These are phyloP conservation scores for Primulina tabacum DNA, from an alignment of 257 asterid genomes.

Conservation along the genomic window DNA sequence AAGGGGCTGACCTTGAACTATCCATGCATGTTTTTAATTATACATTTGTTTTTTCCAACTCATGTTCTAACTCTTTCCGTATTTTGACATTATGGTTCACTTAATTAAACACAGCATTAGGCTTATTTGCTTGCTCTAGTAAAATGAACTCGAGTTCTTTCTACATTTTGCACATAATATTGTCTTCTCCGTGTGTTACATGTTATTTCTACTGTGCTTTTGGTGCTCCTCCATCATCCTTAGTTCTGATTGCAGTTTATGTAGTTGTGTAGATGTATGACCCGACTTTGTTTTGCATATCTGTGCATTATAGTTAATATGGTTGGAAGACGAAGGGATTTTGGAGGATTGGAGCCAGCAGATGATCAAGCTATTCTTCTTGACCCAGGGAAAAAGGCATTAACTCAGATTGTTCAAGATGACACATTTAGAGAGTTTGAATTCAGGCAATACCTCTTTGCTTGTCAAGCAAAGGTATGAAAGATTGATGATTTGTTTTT, in stretches of 20 bases:
- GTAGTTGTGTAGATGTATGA: slow-evolving; percentile 13
- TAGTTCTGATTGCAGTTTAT: slow-evolving; percentile 1
- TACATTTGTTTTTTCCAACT: neutral
- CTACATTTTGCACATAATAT: neutral
- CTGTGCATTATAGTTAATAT: slow-evolving; percentile 52
- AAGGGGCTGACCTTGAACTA: neutral
- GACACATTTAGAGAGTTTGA: slow-evolving; percentile 96
- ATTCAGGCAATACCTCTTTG: slow-evolving; percentile 95
- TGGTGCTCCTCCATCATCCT: neutral
- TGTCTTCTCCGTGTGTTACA: neutral
- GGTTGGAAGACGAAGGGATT: slow-evolving; percentile 70
- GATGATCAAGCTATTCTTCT: slow-evolving; percentile 92
- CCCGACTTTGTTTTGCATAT: slow-evolving; percentile 27
- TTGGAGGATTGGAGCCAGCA: slow-evolving; percentile 83
- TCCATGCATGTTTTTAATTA: neutral
- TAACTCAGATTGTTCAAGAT: slow-evolving; percentile 81
- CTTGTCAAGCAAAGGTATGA: slow-evolving; percentile 96
- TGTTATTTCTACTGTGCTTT: neutral
- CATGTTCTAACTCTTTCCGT: slow-evolving; percentile 2
- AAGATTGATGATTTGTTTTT: slow-evolving; percentile 22
- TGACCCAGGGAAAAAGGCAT: slow-evolving; percentile 64
- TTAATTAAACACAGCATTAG: too few species aligned
- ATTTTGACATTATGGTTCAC: neutral
- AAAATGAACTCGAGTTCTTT: neutral
- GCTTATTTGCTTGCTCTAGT: neutral